Percentiles rank a stretch among this genome's conserved stretches.
These are phyloP conservation scores for Tetrapisispora iriomotensis DNA, from an alignment of 805 yeast species.

Conservation along the genomic window DNA sequence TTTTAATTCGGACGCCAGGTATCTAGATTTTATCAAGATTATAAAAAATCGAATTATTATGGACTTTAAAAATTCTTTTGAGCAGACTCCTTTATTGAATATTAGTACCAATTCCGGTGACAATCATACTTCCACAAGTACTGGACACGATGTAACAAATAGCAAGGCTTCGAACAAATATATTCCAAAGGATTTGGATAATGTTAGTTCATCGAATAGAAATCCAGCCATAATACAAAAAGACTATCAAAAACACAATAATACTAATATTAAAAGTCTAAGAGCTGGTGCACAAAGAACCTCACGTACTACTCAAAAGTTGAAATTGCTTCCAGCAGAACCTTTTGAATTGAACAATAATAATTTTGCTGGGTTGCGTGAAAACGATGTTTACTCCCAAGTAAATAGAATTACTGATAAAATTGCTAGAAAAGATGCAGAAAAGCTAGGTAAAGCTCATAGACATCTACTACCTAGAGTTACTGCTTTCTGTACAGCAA, in stretches of 20 bases:
- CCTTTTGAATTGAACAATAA: constrained; percentile 25
- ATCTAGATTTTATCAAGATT: too few species aligned
- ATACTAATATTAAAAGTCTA: not conserved
- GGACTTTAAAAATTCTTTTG: too few species aligned
- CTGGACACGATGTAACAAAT: not conserved
- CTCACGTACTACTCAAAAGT: constrained; percentile 62
- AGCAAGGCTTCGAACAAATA: constrained; percentile 3
- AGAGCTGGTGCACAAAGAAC: constrained; percentile 58
- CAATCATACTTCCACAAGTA: not conserved
- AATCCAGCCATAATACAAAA: not conserved
- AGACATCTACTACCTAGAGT: constrained; percentile 83
- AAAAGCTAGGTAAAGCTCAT: constrained; percentile 67
- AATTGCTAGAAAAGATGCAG: constrained; percentile 90
- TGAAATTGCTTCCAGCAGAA: constrained; percentile 61
- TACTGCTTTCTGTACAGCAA: constrained; percentile 93
- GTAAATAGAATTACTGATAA: constrained; percentile 74
- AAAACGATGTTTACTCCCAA: constrained; percentile 66
- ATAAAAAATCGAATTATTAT: too few species aligned
- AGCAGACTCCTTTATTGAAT: not conserved
- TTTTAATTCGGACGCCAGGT: too few species aligned
- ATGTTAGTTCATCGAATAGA: too few species aligned
- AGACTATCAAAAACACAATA: not conserved
- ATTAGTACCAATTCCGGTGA: too few species aligned
- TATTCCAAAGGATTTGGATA: not conserved
- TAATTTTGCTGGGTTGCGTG: constrained; percentile 9